These are phyloP conservation scores for Ascobolus immersus DNA, from an alignment of 495 filamentous ascomycete genomes.

Conservation along the genomic window DNA sequence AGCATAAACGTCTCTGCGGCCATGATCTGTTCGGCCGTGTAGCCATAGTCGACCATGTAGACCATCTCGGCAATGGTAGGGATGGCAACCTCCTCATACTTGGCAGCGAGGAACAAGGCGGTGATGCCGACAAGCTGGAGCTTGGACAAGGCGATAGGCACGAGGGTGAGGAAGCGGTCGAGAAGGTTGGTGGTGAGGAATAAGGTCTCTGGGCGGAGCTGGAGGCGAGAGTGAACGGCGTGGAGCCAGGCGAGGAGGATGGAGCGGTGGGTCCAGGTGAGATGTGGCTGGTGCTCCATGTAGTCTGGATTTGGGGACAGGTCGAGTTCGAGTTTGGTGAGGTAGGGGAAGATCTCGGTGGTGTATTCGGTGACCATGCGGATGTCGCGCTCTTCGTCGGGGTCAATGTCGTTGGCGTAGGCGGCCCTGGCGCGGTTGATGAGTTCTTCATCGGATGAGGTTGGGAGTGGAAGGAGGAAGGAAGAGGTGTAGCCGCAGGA, in stretches of 20 bases:
- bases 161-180: slow-evolving; percentile 83
- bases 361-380: slow-evolving; percentile 96
- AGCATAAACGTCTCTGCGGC: slow-evolving; percentile 98
- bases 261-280: slow-evolving; percentile 95
- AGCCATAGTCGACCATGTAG: slow-evolving; percentile 92
- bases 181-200: slow-evolving; percentile 89
- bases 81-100: slow-evolving; percentile 96
- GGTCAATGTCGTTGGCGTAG: slow-evolving; percentile 30
- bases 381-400: slow-evolving; percentile 80
- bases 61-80: slow-evolving; percentile 86
- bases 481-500: slow-evolving; percentile 9
- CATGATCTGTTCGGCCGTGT: slow-evolving; percentile 69
- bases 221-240: slow-evolving; percentile 81
- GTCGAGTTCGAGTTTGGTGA: slow-evolving; percentile 66
- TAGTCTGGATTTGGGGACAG: slow-evolving; percentile 75
- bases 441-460: slow-evolving; percentile 10
- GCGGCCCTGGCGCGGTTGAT: neutral
- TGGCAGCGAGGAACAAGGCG: slow-evolving; percentile 83
- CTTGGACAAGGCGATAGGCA: slow-evolving; percentile 82
- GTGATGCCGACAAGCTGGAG: slow-evolving; percentile 90
- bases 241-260: slow-evolving; percentile 97
- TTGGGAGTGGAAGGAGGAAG: too few species aligned
- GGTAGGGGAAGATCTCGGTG: slow-evolving; percentile 82
- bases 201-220: slow-evolving; percentile 73
- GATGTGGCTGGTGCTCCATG: slow-evolving; percentile 91